Conservation (phyloP, 805 yeast genomes). For the Candida endomychidarum region DNA sequence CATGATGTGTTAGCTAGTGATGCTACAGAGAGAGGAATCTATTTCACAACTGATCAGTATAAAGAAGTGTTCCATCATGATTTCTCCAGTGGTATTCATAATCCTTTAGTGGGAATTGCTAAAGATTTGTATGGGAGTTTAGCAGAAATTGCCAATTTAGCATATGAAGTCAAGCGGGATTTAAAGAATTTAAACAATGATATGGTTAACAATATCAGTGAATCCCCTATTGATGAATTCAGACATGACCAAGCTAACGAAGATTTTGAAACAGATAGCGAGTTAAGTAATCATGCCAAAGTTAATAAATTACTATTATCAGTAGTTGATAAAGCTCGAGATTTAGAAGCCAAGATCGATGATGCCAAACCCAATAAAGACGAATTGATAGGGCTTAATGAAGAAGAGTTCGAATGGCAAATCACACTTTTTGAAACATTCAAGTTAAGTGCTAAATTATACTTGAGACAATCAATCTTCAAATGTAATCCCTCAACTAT, state of each 20-base stretch:
- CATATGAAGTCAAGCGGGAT: conserved; percentile 47
- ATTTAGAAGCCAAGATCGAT: conserved; percentile 50
- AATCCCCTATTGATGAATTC: conserved; percentile 13
- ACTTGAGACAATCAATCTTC: conserved; percentile 64
- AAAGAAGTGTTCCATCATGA: conserved; percentile 46
- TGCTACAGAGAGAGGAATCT: conserved; percentile 58
- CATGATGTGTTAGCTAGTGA: conserved; percentile 74
- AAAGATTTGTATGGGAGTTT: conserved; percentile 64
- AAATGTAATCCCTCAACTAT: conserved; percentile 59
- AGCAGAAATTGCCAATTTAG: conserved; percentile 66
- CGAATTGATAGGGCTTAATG: conserved; percentile 41
- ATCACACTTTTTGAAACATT: conserved; percentile 69
- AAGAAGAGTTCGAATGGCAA: conserved; percentile 61
- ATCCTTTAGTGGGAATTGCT: conserved; percentile 73
- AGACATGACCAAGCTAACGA: conserved; percentile 3
- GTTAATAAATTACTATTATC: conserved; percentile 23
- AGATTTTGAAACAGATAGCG: conserved; percentile 12
- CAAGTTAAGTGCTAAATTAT: conserved; percentile 67
- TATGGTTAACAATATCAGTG: conserved; percentile 15
- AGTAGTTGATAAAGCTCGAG: conserved; percentile 31
- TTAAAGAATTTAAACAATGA: conserved; percentile 9
- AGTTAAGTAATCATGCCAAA: conserved; percentile 24
- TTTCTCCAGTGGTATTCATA: conserved; percentile 45
- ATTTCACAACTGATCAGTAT: conserved; percentile 63
- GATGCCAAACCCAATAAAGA: conserved; percentile 51